A percentile compares a stretch with the other conserved stretches of the same genome.
Evolutionary conservation across 1,139 yeast genomes (phyloP).

Genomic region (Nakaseomyces nivariensis): DNA sequence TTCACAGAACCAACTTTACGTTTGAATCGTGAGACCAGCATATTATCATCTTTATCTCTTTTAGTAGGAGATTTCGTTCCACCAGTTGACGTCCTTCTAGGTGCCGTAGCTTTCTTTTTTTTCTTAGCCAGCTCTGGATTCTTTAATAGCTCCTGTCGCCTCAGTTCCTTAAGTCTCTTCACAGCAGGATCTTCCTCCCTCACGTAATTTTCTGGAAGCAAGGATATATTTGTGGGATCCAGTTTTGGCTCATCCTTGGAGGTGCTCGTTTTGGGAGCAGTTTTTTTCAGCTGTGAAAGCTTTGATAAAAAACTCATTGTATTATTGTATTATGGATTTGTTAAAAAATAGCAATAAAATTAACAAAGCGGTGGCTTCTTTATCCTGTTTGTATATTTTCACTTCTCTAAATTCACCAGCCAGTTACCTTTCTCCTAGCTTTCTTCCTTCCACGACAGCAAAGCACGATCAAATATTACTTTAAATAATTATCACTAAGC

Average conservation of each 20-base stretch:
- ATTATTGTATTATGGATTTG: too few relatives aligned
- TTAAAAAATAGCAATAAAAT: too few relatives aligned
- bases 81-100: constrained; percentile 8
- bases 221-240: constrained; percentile 7
- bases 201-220: constrained; percentile 25
- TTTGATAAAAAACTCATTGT: constrained; percentile 14
- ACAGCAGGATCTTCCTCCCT: constrained; percentile 35
- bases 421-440: too few relatives aligned
- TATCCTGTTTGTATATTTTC: too few relatives aligned
- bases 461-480: too few relatives aligned
- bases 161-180: constrained; percentile 52
- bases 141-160: constrained; percentile 45
- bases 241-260: background rate
- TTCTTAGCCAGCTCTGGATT: constrained; percentile 13
- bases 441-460: too few relatives aligned
- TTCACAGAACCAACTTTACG: constrained; percentile 12
- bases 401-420: too few relatives aligned
- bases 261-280: constrained; percentile 6
- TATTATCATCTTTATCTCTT: constrained; percentile 10
- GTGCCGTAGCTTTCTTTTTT: constrained; percentile 2
- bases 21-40: constrained; percentile 14
- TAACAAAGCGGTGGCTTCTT: too few relatives aligned
- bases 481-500: too few relatives aligned
- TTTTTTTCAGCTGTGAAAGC: constrained; percentile 10
- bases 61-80: constrained; percentile 7